Evolutionary conservation across 2,329 filamentous ascomycete species (phyloP), one percentile per base, ranked within the genome.

Genomic region (Colletotrichum eremochloae): DNA sequence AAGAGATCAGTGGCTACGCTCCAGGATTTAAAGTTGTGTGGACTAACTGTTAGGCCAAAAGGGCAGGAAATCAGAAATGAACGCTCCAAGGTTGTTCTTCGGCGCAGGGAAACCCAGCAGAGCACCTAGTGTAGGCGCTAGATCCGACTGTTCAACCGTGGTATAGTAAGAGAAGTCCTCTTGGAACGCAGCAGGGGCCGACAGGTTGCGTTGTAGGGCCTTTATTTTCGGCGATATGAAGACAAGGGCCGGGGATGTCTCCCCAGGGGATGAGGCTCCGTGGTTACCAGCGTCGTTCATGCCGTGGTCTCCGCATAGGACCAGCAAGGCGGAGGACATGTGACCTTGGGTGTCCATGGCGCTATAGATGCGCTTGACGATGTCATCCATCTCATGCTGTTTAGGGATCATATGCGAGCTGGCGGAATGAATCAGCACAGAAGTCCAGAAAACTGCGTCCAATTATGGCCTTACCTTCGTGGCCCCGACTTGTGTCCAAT

Each of bases 201-300:
- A 69, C 3, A 81, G 76, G 12, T 75, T 77, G 2, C 80, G 75
- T 3, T 86, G 85, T 8, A 95, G 83, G 1, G 82, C 79, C 77
- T 88, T 89, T 55, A 97, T 86, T 78, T 94, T 96, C 0, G 96
- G 95, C 2, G 95, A 96, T 75, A 97, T 89, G 80, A 99, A 98
- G 29, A 98, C 89, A 12, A 99, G 84, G 20, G 96, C 96, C 0
- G 96, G 93, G 0, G 96, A 98, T 1, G 96, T 98, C 84, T 99
- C 96, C 55, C 96, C 96, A 1, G 94, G 90, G 0, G 95, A 95
- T 12, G 96, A 98, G 50, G 96, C 96, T 40, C 96, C 96, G 80
- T 99, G 96, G 76, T 98, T 98, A 2, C 96, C 96, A 29, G 94
- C 96, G 77, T 98, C 96, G 76, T 98, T 99, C 96, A 99, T 99